Base-by-base conservation (phyloP, 257 asterid species). In the Solanum pennellii region DNA sequence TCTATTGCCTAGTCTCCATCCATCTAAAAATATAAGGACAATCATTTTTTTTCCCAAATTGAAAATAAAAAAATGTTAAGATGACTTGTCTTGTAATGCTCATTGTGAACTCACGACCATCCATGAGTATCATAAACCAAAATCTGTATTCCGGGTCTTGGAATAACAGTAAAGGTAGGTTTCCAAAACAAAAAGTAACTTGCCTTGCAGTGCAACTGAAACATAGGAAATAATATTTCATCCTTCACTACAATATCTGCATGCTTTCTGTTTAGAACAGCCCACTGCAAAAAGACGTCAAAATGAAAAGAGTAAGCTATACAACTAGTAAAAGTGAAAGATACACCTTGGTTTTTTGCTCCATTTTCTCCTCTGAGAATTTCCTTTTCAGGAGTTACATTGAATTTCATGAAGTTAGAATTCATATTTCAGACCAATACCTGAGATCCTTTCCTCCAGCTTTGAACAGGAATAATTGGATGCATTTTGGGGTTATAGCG, bases 381-480 rank as follows among this genome's bases (percentile, higher is more conserved):
- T 83, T 80, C 45, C 59, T 76, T 31, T n/a, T 59, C n/a, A 74
- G 72, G 76, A 42, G 49, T 83, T 29, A 15, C 56, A 66, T 79
- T 31, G 33, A 84, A 23, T 42, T 39, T 86, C 75, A 62, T 45
- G 18, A 21, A 42, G 73, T 56, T 83, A 31, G 62, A 49, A 89
- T 73, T 29, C 60, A 83, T 44, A 21, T n/a, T n/a, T 59, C 87
- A 65, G 86, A 90, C 18, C 65, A 74, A 45, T 91, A 97, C 99
- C 99, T 97, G 99, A 86, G 99, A 97, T 88, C 99, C 99, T 91
- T 97, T 97, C 92, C 98, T 94, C 99, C 99, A 97, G 91, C 91
- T 90, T 74, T 91, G 89, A 89, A 93, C 96, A 84, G 96, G 95
- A 92, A 97, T 90, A 62, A 90, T 89, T 29, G 98, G 99, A 90